Evolutionary conservation across 163 green algal genomes (phyloP).

Genomic region (Chlamydomonas reinhardtii): DNA sequence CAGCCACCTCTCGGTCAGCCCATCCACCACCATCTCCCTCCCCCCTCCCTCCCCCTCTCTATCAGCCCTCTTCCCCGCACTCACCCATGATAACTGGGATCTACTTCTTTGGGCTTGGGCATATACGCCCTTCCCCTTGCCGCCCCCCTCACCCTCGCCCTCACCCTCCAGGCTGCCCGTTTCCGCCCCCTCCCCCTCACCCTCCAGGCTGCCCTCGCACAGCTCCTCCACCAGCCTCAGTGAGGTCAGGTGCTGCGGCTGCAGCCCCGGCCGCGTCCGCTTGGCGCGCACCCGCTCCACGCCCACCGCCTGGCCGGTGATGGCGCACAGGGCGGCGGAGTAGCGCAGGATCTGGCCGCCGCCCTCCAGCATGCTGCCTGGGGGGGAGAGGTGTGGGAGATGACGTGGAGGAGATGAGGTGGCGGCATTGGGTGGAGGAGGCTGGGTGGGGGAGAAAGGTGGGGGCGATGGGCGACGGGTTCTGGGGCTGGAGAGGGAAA

Average conservation of each 20-base stretch:
- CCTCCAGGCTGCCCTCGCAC: constrained; percentile 60
- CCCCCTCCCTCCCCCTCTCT: no score
- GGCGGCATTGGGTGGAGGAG: background rate
- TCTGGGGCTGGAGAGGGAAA: no score
- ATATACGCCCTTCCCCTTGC: no score
- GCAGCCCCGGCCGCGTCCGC: constrained; percentile 78
- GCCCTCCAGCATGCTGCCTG: constrained; percentile 79
- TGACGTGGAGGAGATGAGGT: background rate
- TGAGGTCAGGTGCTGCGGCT: constrained; percentile 81
- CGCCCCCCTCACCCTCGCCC: no score
- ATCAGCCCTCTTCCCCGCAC: no score
- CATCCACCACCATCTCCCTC: no score
- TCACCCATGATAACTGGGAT: no score
- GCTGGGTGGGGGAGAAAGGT: no score
- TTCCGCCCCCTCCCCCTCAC: constrained; percentile 5
- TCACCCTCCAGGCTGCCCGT: no score
- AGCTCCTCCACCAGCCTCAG: constrained; percentile 68
- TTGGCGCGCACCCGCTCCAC: constrained; percentile 35
- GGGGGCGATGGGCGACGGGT: background rate
- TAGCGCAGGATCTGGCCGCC: constrained; percentile 90
- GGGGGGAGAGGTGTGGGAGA: background rate
- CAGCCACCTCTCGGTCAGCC: no score
- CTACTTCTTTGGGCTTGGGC: no score
- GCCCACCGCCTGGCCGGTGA: constrained; percentile 59
- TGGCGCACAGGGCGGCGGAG: constrained; percentile 72